Conservation (phyloP, 805 yeast genomes). For the Maudiozyma pseudohumilis region DNA sequence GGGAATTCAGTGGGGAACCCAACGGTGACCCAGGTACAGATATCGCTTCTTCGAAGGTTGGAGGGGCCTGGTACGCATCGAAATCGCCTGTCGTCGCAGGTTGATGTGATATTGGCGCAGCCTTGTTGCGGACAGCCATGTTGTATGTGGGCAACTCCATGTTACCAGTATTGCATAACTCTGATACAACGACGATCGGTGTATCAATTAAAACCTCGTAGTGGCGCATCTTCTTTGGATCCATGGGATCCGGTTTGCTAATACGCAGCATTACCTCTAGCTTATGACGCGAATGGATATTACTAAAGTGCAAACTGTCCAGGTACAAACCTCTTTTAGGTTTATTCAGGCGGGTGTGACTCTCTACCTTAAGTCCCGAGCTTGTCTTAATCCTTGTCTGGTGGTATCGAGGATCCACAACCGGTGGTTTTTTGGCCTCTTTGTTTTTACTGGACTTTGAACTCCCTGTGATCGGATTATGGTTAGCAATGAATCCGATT, state of each 20-base stretch:
- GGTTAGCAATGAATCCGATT: slow-evolving; percentile 14
- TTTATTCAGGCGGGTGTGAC: slow-evolving; percentile 15
- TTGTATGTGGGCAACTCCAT: slow-evolving; percentile 32
- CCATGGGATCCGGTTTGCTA: slow-evolving; percentile 46
- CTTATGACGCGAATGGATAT: slow-evolving; percentile 53
- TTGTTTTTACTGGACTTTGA: neutral
- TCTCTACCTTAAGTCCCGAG: slow-evolving; percentile 14
- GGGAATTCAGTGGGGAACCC: slow-evolving; percentile 6
- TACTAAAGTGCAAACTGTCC: slow-evolving; percentile 49
- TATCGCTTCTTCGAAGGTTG: slow-evolving; percentile 56
- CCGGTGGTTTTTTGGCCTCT: neutral
- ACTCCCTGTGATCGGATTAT: slow-evolving; percentile 3
- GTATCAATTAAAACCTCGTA: slow-evolving; percentile 77
- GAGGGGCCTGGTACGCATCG: slow-evolving; percentile 32
- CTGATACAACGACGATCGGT: slow-evolving; percentile 48
- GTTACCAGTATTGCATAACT: slow-evolving; percentile 30
- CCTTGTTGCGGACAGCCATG: slow-evolving; percentile 15
- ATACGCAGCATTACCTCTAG: slow-evolving; percentile 61
- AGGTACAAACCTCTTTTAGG: slow-evolving; percentile 39
- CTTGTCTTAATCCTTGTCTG: slow-evolving; percentile 13
- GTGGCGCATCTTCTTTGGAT: slow-evolving; percentile 46
- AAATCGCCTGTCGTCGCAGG: neutral
- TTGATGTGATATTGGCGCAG: neutral
- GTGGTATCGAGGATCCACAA: slow-evolving; percentile 7
- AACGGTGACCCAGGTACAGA: slow-evolving; percentile 37